Percentiles rank a stretch among this genome's conserved stretches.
These are phyloP conservation scores for Lanzia echinophila DNA, from an alignment of 2,329 filamentous ascomycete genomes.

Conservation along the genomic window DNA sequence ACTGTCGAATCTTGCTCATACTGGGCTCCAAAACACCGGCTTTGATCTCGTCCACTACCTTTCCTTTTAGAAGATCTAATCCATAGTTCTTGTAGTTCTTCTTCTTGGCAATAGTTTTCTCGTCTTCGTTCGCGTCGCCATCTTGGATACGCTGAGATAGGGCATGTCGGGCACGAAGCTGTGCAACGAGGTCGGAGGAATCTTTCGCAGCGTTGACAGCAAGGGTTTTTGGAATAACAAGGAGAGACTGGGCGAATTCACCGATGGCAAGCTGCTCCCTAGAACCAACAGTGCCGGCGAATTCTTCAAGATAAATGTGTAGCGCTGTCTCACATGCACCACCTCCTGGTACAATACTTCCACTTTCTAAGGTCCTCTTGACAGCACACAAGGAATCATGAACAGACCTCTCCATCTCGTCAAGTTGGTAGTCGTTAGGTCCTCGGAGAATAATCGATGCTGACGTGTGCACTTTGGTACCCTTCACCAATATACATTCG, in stretches of 20 bases:
- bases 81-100: conserved; percentile 99
- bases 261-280: conserved; percentile 96
- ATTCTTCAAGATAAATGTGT: conserved; percentile 98
- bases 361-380: conserved; percentile 94
- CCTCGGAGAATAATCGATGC: conserved; percentile 95
- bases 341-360: conserved; percentile 91
- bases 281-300: conserved; percentile 92
- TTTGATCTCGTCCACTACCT: conserved; percentile 90
- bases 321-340: conserved; percentile 97
- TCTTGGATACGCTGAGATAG: conserved; percentile 88
- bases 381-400: conserved; percentile 96
- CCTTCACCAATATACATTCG: conserved; percentile 94
- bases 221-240: conserved; percentile 91
- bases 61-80: conserved; percentile 80
- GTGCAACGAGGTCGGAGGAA: conserved; percentile 87
- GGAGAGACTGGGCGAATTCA: conserved; percentile 91
- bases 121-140: conserved; percentile 75
- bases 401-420: conserved; percentile 98
- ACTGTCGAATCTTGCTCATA: conserved; percentile 96
- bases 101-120: conserved; percentile 83
- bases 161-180: conserved; percentile 89
- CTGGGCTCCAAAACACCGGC: conserved; percentile 92
- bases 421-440: conserved; percentile 90
- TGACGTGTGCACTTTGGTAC: conserved; percentile 87
- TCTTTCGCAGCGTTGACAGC: conserved; percentile 97